phyloP scores from a whole-genome alignment of 1,139 yeast genomes.

The Blastobotrys serpentis region DNA sequence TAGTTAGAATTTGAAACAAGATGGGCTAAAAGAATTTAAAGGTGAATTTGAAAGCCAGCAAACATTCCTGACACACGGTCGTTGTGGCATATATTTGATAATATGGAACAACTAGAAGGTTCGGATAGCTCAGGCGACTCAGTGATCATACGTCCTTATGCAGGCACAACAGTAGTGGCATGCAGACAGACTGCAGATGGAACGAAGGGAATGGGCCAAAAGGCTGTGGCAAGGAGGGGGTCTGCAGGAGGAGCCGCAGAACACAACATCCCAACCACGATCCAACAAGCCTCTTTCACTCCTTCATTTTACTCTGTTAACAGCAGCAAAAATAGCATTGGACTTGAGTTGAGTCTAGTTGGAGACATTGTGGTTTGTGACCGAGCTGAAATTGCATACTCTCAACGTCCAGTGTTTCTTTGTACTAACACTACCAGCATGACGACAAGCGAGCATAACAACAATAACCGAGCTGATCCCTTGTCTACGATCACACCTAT shows the following conservation, averaged over 20 bases:
- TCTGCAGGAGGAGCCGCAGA: neutral
- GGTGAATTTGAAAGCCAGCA: neutral
- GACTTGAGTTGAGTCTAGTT: neutral
- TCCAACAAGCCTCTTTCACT: neutral
- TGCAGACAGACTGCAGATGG: neutral
- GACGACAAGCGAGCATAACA: neutral
- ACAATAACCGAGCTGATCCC: neutral
- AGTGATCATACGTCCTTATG: neutral
- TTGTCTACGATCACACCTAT: constrained; percentile 3
- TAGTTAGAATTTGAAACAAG: constrained; percentile 1
- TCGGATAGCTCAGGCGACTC: neutral
- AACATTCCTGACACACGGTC: neutral
- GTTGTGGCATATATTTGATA: no score
- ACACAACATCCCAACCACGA: neutral
- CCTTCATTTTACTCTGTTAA: neutral
- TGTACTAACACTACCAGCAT: neutral
- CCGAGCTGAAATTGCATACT: neutral
- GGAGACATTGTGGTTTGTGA: neutral
- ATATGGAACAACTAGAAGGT: neutral
- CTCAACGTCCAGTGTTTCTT: constrained; percentile 1
- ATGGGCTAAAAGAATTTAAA: no score
- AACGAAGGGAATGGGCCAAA: neutral
- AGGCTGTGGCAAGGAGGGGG: neutral
- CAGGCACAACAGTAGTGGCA: neutral
- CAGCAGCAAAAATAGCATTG: neutral